Conservation (phyloP, 2,329 filamentous ascomycete species). For the Venturia effusa region DNA sequence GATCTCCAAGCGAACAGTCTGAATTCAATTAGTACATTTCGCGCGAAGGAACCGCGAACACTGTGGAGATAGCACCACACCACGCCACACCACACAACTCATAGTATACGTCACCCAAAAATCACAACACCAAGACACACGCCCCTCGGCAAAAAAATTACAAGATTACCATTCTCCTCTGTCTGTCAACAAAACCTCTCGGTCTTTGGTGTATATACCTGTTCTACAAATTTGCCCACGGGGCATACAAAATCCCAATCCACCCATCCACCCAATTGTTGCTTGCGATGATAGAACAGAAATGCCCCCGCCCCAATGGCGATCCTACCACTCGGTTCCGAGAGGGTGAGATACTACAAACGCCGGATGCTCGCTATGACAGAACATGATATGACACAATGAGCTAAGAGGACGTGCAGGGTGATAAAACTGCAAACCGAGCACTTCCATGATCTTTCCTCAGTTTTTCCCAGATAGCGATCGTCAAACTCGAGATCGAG, state of each 20-base stretch:
- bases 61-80: no score
- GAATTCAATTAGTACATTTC: no score
- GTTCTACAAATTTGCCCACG: background rate
- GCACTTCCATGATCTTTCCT: background rate
- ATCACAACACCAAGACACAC: no score
- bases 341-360: background rate
- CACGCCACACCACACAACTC: no score
- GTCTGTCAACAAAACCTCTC: no score
- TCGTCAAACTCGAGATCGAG: no score
- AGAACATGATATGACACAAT: background rate
- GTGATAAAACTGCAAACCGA: background rate
- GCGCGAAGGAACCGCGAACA: no score
- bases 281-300: background rate
- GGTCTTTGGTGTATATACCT: background rate
- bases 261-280: background rate
- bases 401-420: background rate
- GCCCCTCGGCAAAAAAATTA: no score
- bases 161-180: no score
- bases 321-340: background rate
- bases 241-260: background rate
- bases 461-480: no score
- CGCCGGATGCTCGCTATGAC: conserved; percentile 1
- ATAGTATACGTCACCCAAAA: no score
- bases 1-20: no score
- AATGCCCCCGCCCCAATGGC: background rate